Evolutionary conservation across 306 rosid species (phyloP), one percentile per base, ranked within the genome.

Genomic region (Vicia sativa): DNA sequence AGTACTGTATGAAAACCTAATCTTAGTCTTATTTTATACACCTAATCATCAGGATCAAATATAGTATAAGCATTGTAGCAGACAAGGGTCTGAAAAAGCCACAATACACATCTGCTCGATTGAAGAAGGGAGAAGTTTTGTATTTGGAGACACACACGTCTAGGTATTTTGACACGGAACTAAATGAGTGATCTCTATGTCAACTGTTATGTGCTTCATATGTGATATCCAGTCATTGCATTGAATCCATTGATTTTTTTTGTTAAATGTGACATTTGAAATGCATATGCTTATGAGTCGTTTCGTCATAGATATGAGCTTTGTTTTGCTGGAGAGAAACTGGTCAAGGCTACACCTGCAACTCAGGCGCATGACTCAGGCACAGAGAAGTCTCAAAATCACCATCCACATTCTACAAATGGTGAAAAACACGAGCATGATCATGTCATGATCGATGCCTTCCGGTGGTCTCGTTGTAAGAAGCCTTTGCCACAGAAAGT

Each of bases 121-220:
- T 93, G 86, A 90, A 86, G 81, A 93, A 93, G 84, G 99, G 97
- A 82, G 97, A 93, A 86, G 98, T 90, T 67, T 78, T 90, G 65
- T 93, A 93, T 78, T 73, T 93, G 80, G 98, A 93, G 79, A 90
- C 97, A 4, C 95, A 85, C 77, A 75, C 79, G 1, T 41, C 87
- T 83, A 90, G 97, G 97, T 93, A 75, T 67, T 67, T 78, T 46
- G 12, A 49, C 23, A 21, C 23, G 23, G 1, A 1, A 21, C 23
- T 21, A 21, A 21, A 21, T 21, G 23, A 21, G 23, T 21, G 23
- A 21, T 21, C 23, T 21, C n/a, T 21, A 21, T 21, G 23, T 21
- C 23, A 21, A 21, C 23, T 21, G 2, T 21, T 21, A 21, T 21
- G 23, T n/a, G n/a, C n/a, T n/a, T n/a, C n/a, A n/a, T n/a, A n/a